Percentiles rank a stretch among this genome's conserved stretches.
Conservation (phyloP, 208 protist genomes). For the Leptomonas seymouri region DNA sequence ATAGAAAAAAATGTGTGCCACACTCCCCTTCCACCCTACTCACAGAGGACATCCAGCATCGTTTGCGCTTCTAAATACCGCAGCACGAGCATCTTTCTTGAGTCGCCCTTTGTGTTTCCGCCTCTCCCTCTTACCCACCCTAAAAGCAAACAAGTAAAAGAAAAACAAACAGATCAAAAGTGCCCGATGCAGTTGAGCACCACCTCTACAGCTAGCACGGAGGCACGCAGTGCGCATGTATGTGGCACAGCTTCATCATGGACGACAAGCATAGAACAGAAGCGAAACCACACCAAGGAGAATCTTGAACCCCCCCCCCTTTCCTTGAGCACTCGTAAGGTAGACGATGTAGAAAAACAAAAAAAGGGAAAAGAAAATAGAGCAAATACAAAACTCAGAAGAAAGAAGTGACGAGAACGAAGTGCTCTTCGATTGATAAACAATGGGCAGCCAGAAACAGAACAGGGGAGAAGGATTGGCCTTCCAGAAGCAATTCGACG, state of each 20-base stretch:
- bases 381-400: background rate
- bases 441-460: background rate
- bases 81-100: too few relatives aligned
- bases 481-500: background rate
- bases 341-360: background rate
- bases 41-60: too few relatives aligned
- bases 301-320: background rate
- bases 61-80: too few relatives aligned
- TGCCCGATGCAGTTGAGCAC: too few relatives aligned
- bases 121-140: too few relatives aligned
- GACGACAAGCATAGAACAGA: background rate
- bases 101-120: too few relatives aligned
- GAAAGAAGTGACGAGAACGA: constrained; percentile 20
- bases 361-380: constrained; percentile 1
- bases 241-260: too few relatives aligned
- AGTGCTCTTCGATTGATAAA: background rate
- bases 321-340: background rate
- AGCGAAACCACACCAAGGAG: background rate
- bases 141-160: too few relatives aligned
- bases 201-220: too few relatives aligned
- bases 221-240: too few relatives aligned
- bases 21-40: too few relatives aligned
- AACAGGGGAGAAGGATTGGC: background rate
- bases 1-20: too few relatives aligned
- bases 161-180: constrained; percentile 15